These are phyloP conservation scores for Fusarium secorum DNA, from an alignment of 2,329 filamentous ascomycete genomes.

Conservation along the genomic window DNA sequence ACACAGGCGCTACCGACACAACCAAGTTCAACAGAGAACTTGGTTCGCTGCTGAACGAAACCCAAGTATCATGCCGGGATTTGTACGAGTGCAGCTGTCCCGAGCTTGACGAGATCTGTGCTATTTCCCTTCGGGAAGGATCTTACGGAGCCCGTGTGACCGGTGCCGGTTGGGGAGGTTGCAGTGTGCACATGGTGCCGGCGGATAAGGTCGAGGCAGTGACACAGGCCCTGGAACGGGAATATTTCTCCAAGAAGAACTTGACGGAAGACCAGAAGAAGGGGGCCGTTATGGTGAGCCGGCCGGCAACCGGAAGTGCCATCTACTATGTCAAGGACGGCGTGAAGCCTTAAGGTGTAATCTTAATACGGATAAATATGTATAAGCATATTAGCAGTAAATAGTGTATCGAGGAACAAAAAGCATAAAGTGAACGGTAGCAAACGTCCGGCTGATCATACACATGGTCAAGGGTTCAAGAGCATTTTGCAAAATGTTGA, in stretches of 20 bases:
- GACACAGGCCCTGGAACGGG: constrained; percentile 76
- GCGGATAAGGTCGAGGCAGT: constrained; percentile 82
- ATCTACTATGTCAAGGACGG: constrained; percentile 54
- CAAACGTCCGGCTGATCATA: constrained; percentile 5
- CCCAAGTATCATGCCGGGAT: constrained; percentile 86
- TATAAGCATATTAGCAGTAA: not conserved
- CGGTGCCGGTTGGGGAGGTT: constrained; percentile 96
- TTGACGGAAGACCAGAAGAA: constrained; percentile 75
- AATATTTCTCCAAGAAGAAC: constrained; percentile 79
- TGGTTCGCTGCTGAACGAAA: constrained; percentile 86
- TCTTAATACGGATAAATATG: not conserved
- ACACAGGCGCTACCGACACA: constrained; percentile 59
- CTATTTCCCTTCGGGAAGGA: constrained; percentile 78
- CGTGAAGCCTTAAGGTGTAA: constrained; percentile 21
- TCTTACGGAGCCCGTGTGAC: constrained; percentile 87
- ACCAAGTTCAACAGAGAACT: constrained; percentile 70
- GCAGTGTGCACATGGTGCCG: constrained; percentile 91
- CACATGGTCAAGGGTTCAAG: constrained; percentile 5
- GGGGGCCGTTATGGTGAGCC: constrained; percentile 86
- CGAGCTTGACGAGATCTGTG: constrained; percentile 89
- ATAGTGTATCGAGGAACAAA: constrained; percentile 1
- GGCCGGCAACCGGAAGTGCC: constrained; percentile 78
- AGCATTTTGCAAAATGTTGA: constrained; percentile 1
- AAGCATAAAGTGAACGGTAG: constrained; percentile 3
- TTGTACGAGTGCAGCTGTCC: constrained; percentile 91